A percentile compares a stretch with the other conserved stretches of the same genome.
Evolutionary conservation across 257 asterid species (phyloP).

Genomic region (Gentiana straminea): DNA sequence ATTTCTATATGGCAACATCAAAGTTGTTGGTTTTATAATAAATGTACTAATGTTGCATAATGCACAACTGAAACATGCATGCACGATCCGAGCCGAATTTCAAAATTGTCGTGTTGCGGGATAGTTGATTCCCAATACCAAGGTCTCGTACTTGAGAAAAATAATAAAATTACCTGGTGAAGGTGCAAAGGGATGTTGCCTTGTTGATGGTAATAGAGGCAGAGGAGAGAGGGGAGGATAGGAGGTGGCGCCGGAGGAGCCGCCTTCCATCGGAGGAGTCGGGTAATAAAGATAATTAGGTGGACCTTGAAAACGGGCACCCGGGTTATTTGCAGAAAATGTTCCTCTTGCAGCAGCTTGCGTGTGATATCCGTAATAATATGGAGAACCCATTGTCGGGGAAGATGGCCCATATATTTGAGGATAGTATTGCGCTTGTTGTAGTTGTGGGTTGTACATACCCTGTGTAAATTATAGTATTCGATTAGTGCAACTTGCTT

Average conservation of each 20-base stretch:
- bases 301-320: conserved; percentile 63
- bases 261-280: conserved; percentile 33
- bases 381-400: conserved; percentile 49
- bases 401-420: conserved; percentile 60
- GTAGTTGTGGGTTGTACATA: conserved; percentile 63
- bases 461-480: conserved; percentile 29
- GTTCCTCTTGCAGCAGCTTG: conserved; percentile 51
- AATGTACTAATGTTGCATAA: too few species aligned
- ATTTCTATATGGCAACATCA: too few species aligned
- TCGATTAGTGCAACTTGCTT: not conserved
- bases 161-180: conserved; percentile 38
- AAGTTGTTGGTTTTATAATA: too few species aligned
- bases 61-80: too few species aligned
- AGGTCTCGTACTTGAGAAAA: not conserved
- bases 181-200: conserved; percentile 43
- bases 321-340: conserved; percentile 37
- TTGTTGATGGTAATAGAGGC: conserved; percentile 37
- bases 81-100: too few species aligned
- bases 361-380: conserved; percentile 61
- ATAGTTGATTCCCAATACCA: too few species aligned
- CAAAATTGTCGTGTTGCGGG: too few species aligned
- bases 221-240: conserved; percentile 34
- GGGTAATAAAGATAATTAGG: conserved; percentile 63
- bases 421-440: conserved; percentile 64
- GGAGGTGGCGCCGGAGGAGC: conserved; percentile 12